Evolutionary conservation across 2,329 filamentous ascomycete genomes (phyloP).

Genomic region (Daldinia sp.): DNA sequence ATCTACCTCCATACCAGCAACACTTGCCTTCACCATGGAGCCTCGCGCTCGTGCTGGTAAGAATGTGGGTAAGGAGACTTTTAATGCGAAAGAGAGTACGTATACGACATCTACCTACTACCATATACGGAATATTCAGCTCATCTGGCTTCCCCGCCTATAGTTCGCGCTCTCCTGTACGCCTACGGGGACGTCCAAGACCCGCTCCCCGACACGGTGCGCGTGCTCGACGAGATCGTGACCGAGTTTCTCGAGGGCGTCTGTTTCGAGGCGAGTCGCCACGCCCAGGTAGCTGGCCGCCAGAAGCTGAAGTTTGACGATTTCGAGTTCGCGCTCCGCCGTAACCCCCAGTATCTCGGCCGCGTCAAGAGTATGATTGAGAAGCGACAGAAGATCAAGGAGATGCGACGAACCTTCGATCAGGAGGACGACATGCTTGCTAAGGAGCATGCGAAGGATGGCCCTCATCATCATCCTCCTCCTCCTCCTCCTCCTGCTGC

Average conservation of each 20-base stretch:
- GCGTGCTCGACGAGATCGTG: constrained; percentile 91
- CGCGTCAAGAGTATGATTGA: constrained; percentile 89
- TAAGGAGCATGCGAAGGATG: constrained; percentile 36
- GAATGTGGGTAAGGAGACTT: constrained; percentile 86
- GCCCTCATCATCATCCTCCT: too few species aligned
- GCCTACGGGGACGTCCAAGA: constrained; percentile 81
- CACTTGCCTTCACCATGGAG: constrained; percentile 62
- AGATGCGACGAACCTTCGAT: constrained; percentile 78
- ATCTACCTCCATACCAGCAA: not conserved
- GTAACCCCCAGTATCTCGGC: constrained; percentile 85
- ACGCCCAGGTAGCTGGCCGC: constrained; percentile 84
- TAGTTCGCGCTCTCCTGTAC: constrained; percentile 78
- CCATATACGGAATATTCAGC: constrained; percentile 1
- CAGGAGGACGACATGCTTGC: constrained; percentile 68
- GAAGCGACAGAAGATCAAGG: constrained; percentile 86
- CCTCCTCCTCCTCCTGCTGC: constrained; percentile 1
- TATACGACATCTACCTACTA: constrained; percentile 21
- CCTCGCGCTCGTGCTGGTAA: constrained; percentile 79
- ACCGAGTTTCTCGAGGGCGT: constrained; percentile 97
- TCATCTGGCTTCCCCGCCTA: constrained; percentile 14
- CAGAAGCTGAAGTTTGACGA: constrained; percentile 99
- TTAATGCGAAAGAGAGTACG: constrained; percentile 74
- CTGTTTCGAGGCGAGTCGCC: constrained; percentile 86
- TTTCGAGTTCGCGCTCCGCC: constrained; percentile 91
- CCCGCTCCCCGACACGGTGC: constrained; percentile 83